Evolutionary conservation across 2,329 filamentous ascomycete genomes (phyloP).

Genomic region (Fusarium sp.): DNA sequence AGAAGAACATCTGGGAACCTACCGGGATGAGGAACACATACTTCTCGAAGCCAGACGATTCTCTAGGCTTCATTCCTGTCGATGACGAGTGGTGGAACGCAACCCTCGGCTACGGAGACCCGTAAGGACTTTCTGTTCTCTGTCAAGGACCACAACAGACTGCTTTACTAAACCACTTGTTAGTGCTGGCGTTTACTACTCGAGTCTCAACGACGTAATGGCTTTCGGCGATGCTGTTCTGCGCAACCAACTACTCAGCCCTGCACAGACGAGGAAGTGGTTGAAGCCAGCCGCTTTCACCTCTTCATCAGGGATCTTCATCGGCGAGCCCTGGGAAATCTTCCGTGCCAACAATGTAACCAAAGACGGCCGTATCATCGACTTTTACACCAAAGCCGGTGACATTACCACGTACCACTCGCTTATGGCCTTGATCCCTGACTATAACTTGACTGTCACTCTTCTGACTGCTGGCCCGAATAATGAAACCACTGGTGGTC

Average conservation of each 20-base stretch:
- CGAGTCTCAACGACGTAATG: conserved; percentile 11
- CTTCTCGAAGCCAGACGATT: background rate
- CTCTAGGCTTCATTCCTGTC: conserved; percentile 4
- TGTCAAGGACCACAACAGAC: background rate
- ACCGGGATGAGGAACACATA: conserved; percentile 12
- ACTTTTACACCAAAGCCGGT: conserved; percentile 19
- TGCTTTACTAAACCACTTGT: rapidly evolving
- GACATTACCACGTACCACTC: conserved; percentile 21
- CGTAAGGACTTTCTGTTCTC: background rate
- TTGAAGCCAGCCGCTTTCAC: conserved; percentile 10
- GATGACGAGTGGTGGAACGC: conserved; percentile 25
- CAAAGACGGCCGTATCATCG: conserved; percentile 19
- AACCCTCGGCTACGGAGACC: conserved; percentile 10
- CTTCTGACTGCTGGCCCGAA: conserved; percentile 5
- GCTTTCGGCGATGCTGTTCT: conserved; percentile 11
- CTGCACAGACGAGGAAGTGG: conserved; percentile 12
- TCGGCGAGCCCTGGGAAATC: conserved; percentile 14
- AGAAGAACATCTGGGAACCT: conserved; percentile 12
- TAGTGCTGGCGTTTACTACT: conserved; percentile 16
- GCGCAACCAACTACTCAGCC: background rate
- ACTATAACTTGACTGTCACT: conserved; percentile 9
- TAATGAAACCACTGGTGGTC: background rate
- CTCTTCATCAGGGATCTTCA: conserved; percentile 1
- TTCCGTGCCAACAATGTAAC: conserved; percentile 19
- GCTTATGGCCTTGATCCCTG: background rate